phyloP scores from a whole-genome alignment of 495 filamentous ascomycete genomes.

The Chaetomium fimeti region DNA sequence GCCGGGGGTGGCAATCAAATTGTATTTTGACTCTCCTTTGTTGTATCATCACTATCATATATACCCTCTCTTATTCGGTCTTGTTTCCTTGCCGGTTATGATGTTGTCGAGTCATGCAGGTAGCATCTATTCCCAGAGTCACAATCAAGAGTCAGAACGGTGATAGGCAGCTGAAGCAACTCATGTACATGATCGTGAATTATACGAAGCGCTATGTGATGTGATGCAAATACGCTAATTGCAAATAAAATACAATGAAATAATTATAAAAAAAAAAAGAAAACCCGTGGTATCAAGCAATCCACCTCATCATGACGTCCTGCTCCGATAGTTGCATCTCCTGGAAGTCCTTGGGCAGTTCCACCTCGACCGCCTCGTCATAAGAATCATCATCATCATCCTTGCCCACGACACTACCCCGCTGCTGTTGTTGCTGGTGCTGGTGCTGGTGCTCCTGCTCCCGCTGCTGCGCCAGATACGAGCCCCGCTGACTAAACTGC shows the following conservation, averaged over 20 bases:
- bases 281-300: constrained; percentile 19
- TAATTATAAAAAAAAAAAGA: too few species aligned
- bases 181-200: not conserved
- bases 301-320: constrained; percentile 19
- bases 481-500: constrained; percentile 12
- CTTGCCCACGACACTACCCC: not conserved
- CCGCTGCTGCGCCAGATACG: constrained; percentile 1
- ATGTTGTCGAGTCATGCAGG: not conserved
- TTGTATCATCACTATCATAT: constrained; percentile 14
- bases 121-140: not conserved
- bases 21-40: constrained; percentile 19
- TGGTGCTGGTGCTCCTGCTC: not conserved
- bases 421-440: not conserved
- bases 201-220: not conserved
- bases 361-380: constrained; percentile 30
- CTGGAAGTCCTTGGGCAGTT: constrained; percentile 23
- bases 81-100: constrained; percentile 2
- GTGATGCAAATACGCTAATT: not conserved
- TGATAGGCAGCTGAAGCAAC: not conserved
- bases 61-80: constrained; percentile 17
- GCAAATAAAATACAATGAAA: not conserved
- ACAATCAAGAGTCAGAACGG: not conserved
- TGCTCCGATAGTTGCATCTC: constrained; percentile 21
- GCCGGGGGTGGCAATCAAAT: not conserved
- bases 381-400: constrained; percentile 25